Evolutionary conservation across 2,329 filamentous ascomycete species (phyloP).

Genomic region (Nigrospora osmanthi): DNA sequence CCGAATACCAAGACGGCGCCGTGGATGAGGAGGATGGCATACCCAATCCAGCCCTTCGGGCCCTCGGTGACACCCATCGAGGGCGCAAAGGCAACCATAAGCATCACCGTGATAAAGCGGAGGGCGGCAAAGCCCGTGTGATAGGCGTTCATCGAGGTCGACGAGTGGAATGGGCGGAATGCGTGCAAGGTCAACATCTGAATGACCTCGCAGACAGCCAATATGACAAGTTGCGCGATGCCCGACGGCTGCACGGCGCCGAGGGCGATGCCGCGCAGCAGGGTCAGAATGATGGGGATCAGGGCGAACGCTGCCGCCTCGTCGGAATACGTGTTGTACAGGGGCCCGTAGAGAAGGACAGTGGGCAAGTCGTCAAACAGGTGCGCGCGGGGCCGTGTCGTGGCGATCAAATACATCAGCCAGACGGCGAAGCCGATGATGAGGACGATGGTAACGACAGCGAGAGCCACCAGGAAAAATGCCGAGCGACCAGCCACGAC

Average conservation of each 20-base stretch:
- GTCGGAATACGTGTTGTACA: constrained; percentile 97
- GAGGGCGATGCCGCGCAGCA: constrained; percentile 81
- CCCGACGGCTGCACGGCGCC: constrained; percentile 89
- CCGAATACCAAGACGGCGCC: constrained; percentile 79
- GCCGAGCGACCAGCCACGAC: constrained; percentile 65
- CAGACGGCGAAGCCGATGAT: constrained; percentile 69
- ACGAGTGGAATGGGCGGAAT: constrained; percentile 81
- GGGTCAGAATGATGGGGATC: constrained; percentile 75
- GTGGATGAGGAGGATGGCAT: constrained; percentile 81
- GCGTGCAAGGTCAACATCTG: constrained; percentile 80
- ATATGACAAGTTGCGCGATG: constrained; percentile 83
- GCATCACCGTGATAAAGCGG: constrained; percentile 65
- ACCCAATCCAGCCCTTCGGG: constrained; percentile 89
- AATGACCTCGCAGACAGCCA: constrained; percentile 92
- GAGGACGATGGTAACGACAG: constrained; percentile 64
- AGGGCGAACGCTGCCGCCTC: constrained; percentile 85
- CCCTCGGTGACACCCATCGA: constrained; percentile 71
- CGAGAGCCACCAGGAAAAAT: constrained; percentile 63
- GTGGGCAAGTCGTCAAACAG: constrained; percentile 92
- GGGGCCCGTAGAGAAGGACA: constrained; percentile 78
- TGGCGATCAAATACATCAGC: constrained; percentile 73
- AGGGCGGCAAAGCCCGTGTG: constrained; percentile 77
- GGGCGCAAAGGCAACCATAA: constrained; percentile 80
- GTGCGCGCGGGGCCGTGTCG: constrained; percentile 73
- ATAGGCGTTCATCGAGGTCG: constrained; percentile 96